phyloP scores from a whole-genome alignment of 148 eudicot species.

The Mesembryanthemum crystallinum region DNA sequence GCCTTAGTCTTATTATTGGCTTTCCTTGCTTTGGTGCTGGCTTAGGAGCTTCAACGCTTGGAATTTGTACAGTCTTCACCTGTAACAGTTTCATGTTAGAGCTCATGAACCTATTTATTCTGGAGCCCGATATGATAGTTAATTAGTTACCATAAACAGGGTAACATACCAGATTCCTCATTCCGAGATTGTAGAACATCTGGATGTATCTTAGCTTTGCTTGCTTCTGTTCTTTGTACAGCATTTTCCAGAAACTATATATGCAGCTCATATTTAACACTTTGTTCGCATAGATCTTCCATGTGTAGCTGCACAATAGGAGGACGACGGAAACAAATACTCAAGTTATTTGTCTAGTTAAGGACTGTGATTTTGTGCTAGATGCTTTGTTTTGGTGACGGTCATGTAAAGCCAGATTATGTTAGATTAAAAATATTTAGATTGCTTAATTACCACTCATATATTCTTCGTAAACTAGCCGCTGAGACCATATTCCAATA shows the following conservation, averaged over 20 bases:
- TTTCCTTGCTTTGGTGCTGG: conserved; percentile 40
- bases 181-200: conserved; percentile 78
- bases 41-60: conserved; percentile 42
- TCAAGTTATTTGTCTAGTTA: not conserved
- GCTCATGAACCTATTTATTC: not conserved
- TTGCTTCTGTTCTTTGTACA: conserved; percentile 68
- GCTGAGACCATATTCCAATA: conserved; percentile 63
- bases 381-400: not conserved
- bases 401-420: not conserved
- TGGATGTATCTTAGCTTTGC: conserved; percentile 85
- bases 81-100: conserved; percentile 35
- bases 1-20: conserved; percentile 43
- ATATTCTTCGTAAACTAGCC: conserved; percentile 64
- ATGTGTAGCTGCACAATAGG: conserved; percentile 72
- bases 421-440: not conserved
- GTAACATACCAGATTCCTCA: conserved; percentile 57
- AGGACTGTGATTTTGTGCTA: not conserved
- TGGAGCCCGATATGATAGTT: not conserved
- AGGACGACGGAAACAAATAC: not conserved
- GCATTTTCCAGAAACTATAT: conserved; percentile 71
- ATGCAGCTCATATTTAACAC: conserved; percentile 81
- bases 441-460: conserved; percentile 62
- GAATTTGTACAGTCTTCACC: conserved; percentile 49
- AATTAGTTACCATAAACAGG: not conserved
- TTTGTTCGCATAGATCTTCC: conserved; percentile 96